Percentiles rank a stretch among this genome's conserved stretches.
Evolutionary conservation across 2,329 filamentous ascomycete genomes (phyloP).

Genomic region (Paecilomyces fulvus): DNA sequence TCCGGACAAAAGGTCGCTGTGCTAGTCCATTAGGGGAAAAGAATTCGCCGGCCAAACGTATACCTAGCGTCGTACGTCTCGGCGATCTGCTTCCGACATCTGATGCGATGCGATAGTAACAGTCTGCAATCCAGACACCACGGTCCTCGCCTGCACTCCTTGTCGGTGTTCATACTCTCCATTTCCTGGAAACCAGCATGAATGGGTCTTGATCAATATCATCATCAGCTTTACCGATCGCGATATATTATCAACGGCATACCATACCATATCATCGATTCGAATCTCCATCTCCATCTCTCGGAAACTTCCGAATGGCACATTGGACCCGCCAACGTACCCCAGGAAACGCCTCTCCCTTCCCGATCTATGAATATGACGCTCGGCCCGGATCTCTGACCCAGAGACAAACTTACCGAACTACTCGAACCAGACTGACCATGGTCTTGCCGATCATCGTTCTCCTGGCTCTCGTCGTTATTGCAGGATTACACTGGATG

Average conservation of each 20-base stretch:
- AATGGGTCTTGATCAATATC: neutral
- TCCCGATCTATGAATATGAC: neutral
- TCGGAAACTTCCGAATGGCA: neutral
- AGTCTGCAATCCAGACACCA: neutral
- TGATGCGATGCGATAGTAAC: neutral
- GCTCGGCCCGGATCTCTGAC: neutral
- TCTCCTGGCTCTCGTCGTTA: neutral
- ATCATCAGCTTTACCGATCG: neutral
- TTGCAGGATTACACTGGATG: neutral
- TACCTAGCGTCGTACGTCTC: neutral
- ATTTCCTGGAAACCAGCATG: neutral
- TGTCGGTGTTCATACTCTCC: neutral
- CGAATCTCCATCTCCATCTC: neutral
- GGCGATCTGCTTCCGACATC: neutral
- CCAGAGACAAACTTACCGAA: neutral
- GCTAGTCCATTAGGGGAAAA: neutral
- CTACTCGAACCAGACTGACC: neutral
- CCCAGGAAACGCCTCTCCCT: neutral
- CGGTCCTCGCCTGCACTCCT: neutral
- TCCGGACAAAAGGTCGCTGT: neutral
- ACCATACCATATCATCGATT: too few species aligned
- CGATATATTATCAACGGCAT: neutral
- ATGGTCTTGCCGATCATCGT: neutral
- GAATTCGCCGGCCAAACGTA: neutral
- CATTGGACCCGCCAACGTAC: neutral